Conservation (phyloP, 2,329 filamentous ascomycete species). For the Madurella mycetomatis region DNA sequence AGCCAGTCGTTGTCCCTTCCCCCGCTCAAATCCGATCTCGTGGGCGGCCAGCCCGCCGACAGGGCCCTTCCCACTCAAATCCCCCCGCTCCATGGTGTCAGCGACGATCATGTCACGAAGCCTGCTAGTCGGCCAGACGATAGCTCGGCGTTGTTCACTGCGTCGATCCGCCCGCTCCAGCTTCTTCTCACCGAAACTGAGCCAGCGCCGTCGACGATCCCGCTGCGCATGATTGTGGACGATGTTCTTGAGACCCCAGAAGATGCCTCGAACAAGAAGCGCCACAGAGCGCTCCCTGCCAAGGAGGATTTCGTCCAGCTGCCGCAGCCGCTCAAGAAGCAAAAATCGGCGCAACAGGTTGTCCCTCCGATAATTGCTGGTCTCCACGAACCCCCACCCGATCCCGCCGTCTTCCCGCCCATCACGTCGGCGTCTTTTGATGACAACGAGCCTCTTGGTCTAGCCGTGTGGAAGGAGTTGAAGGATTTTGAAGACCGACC, state of each 20-base stretch:
- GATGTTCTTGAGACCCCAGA: conserved; percentile 41
- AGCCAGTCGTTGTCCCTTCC: conserved; percentile 37
- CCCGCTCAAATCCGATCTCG: conserved; percentile 49
- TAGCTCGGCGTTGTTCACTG: conserved; percentile 11
- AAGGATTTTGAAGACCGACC: conserved; percentile 30
- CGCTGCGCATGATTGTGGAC: conserved; percentile 44
- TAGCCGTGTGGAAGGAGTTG: conserved; percentile 42
- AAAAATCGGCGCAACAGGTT: conserved; percentile 53
- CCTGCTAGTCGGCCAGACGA: conserved; percentile 18
- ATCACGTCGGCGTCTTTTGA: conserved; percentile 56
- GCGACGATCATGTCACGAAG: conserved; percentile 17
- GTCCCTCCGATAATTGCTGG: conserved; percentile 63
- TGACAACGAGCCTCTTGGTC: conserved; percentile 39
- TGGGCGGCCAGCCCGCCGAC: conserved; percentile 36
- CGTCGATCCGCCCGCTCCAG: conserved; percentile 35
- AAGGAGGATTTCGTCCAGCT: conserved; percentile 62
- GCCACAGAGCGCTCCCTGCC: conserved; percentile 42
- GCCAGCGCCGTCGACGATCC: conserved; percentile 37
- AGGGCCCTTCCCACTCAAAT: conserved; percentile 30
- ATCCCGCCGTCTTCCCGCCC: conserved; percentile 59
- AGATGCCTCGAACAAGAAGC: conserved; percentile 50
- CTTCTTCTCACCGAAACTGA: conserved; percentile 37
- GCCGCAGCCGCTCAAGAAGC: conserved; percentile 61
- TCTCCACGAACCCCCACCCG: conserved; percentile 57
- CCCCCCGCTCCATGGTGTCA: conserved; percentile 22